phyloP scores from a whole-genome alignment of 441 rosid species.

The Flueggea neowawraea region DNA sequence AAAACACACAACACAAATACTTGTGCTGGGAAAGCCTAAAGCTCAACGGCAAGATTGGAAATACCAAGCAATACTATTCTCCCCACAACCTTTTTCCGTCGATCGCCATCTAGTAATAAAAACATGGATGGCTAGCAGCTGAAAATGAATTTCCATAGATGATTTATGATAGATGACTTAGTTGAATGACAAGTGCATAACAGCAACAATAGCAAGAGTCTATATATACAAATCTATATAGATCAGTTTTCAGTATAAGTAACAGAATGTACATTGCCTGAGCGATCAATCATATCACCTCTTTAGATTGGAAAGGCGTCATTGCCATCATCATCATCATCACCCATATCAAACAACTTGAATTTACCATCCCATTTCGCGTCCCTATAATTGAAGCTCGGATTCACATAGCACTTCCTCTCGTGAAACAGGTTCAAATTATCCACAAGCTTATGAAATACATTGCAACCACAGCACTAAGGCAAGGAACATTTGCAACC shows the following conservation, averaged over 20 bases:
- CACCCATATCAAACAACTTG: conserved; percentile 53
- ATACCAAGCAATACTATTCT: no score
- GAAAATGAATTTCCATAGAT: no score
- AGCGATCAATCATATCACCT: conserved; percentile 10
- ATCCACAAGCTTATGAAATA: conserved; percentile 94
- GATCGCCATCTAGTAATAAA: no score
- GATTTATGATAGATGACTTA: no score
- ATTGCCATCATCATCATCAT: conserved; percentile 17
- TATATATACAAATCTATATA: conserved; percentile 26
- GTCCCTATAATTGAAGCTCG: conserved; percentile 58
- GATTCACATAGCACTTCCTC: conserved; percentile 77
- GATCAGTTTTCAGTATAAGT: conserved; percentile 3
- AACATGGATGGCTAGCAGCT: no score
- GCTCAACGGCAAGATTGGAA: no score
- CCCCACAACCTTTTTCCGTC: no score
- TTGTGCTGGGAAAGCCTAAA: no score
- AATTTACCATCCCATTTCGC: conserved; percentile 56
- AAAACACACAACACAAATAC: no score
- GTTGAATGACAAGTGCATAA: no score
- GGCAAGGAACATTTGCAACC: background rate
- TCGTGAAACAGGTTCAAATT: conserved; percentile 91
- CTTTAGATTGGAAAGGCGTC: conserved; percentile 28
- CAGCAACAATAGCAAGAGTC: background rate
- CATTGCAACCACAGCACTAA: conserved; percentile 95
- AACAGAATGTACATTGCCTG: conserved; percentile 30